Conservation (phyloP, 805 yeast species). For the Cyberlindnera mississippiensis region DNA sequence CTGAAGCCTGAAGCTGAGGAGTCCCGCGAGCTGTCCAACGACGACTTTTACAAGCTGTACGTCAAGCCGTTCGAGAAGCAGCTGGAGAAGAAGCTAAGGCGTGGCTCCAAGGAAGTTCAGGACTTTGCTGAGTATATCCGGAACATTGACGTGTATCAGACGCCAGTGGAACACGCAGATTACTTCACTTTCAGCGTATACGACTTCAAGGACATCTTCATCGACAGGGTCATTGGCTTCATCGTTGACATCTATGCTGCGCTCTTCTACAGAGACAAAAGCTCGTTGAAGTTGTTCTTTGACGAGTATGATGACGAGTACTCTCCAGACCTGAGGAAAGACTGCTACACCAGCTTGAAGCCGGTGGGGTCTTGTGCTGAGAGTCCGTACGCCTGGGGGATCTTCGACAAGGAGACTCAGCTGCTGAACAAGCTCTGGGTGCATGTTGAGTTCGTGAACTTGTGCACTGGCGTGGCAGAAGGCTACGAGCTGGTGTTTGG, state of each 20-base stretch:
- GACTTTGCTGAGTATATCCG: slow-evolving; percentile 12
- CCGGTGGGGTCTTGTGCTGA: slow-evolving; percentile 25
- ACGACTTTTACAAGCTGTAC: slow-evolving; percentile 12
- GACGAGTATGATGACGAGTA: slow-evolving; percentile 18
- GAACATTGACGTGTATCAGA: slow-evolving; percentile 14
- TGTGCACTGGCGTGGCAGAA: slow-evolving; percentile 24
- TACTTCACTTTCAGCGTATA: slow-evolving; percentile 14
- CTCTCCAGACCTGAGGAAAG: slow-evolving; percentile 10
- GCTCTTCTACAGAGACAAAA: slow-evolving; percentile 7
- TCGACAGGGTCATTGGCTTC: slow-evolving; percentile 9
- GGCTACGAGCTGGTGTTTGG: slow-evolving; percentile 28
- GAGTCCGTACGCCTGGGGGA: slow-evolving; percentile 23
- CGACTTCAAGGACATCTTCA: slow-evolving; percentile 18
- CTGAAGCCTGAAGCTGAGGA: slow-evolving; percentile 18
- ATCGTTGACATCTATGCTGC: slow-evolving; percentile 9
- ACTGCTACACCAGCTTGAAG: slow-evolving; percentile 17
- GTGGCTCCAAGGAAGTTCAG: neutral
- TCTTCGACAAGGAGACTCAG: slow-evolving; percentile 17
- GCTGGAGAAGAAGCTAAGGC: slow-evolving; percentile 4
- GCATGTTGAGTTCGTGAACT: slow-evolving; percentile 24
- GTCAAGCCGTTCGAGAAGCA: slow-evolving; percentile 14
- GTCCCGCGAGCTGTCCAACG: slow-evolving; percentile 18
- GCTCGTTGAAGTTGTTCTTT: slow-evolving; percentile 12
- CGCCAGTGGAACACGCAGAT: slow-evolving; percentile 11
- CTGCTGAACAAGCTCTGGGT: slow-evolving; percentile 21